Evolutionary conservation across 257 asterid genomes (phyloP).

Genomic region (Nicotiana paniculata): DNA sequence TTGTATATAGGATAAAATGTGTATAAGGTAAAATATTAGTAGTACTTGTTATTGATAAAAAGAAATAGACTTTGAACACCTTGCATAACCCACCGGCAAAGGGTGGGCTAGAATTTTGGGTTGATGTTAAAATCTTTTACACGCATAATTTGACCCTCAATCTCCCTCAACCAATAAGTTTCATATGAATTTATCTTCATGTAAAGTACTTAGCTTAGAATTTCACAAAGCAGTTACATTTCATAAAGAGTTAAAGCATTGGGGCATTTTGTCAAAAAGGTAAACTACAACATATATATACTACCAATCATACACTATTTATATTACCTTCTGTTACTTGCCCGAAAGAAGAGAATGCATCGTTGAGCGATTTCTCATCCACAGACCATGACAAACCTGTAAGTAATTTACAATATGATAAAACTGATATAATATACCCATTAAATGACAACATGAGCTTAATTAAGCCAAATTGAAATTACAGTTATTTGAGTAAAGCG

Average conservation of each 20-base stretch:
- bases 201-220: neutral
- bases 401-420: neutral
- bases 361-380: conserved; percentile 34
- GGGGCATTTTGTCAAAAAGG: conserved; percentile 25
- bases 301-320: neutral
- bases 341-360: conserved; percentile 37
- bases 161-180: neutral
- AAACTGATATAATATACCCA: neutral
- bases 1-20: too few relatives aligned
- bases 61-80: too few relatives aligned
- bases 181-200: neutral
- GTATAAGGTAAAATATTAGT: too few relatives aligned
- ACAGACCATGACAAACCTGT: conserved; percentile 43
- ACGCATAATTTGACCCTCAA: neutral
- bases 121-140: neutral
- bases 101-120: neutral
- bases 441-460: neutral
- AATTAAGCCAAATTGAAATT: neutral
- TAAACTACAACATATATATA: neutral
- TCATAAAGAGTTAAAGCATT: neutral
- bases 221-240: neutral
- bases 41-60: too few relatives aligned
- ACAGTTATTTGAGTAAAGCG: neutral
- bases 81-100: too few relatives aligned
- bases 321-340: conserved; percentile 37